Percentiles rank a stretch among this genome's conserved stretches.
Conservation (phyloP, 106 monocot genomes). For the Cymbidium sinense region DNA sequence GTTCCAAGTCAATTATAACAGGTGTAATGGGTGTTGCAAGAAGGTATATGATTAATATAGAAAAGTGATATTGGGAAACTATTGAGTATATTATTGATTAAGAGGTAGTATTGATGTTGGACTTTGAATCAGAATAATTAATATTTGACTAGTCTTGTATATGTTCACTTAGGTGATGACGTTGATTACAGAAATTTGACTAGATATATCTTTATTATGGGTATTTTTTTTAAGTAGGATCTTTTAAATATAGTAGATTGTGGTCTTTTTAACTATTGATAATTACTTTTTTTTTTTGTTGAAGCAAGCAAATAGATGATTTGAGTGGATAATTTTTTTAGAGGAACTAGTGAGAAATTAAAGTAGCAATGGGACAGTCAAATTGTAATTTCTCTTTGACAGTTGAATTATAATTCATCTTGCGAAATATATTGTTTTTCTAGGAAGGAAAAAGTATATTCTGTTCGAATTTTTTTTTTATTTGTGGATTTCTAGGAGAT, state of each 20-base stretch:
- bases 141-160: not conserved
- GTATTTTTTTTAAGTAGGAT: not conserved
- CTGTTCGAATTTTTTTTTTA: not conserved
- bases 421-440: not conserved
- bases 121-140: not conserved
- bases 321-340: not conserved
- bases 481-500: not conserved
- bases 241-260: not conserved
- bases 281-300: not conserved
- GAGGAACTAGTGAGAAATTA: not conserved
- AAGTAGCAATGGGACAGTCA: not conserved
- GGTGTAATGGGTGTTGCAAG: not conserved
- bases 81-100: not conserved
- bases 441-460: not conserved
- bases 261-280: not conserved
- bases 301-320: not conserved
- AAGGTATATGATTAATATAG: not conserved
- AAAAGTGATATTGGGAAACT: not conserved
- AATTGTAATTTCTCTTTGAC: not conserved
- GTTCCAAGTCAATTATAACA: not conserved
- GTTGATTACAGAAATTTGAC: not conserved
- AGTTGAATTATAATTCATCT: not conserved
- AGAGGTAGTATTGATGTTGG: not conserved
- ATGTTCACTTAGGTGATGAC: not conserved
- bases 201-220: not conserved